Evolutionary conservation across 768 basidiomycete species (phyloP), one percentile per base, ranked within the genome.

Genomic region (Boletus fagicola): DNA sequence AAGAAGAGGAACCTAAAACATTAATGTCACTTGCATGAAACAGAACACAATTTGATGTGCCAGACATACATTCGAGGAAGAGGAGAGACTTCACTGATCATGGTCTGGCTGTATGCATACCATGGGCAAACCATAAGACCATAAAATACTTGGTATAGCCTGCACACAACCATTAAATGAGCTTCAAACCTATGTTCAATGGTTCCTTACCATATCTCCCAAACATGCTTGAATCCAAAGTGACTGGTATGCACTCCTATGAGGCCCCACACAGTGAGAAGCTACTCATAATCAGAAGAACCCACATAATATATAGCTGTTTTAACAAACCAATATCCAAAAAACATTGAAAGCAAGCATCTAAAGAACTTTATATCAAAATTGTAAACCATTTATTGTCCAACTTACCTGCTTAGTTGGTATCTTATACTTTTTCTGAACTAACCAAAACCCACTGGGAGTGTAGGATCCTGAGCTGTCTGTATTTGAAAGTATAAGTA

Each of bases 71-170:
- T 89, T 72, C 88, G 88, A 35, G 84, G 82, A 52, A 84, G 70
- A 39, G 85, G 86, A 40, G 84, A 87, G 28, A 91, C 87, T 62
- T 91, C 87, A 68, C 83, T 86, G 57, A 90, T 90, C 89, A 90
- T 87, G 1, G 87, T 90, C 69, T 89, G 86, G 66, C 87, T 88
- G 65, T 89, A 88, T 44, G 88, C 87, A 66, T 88, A 90, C 87
- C 87, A 89, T 4, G 87, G 87, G 62, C 87, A 88, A 4, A 88
- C 85, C 80, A 87, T 77, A 30, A 90, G 72, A 16, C 87, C 87
- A 63, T 85, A 88, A 65, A 81, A 86, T 12, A 78, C 85, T 63
- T 88, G 86, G 64, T 87, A 88, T 31, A 82, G 59, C 87, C 86
- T 87, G 54, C 1, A 38, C 1, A 46, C 22, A 39, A 49, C 9